phyloP scores from a whole-genome alignment of 352 stramenopile genomes.

The Vaucheria bursata region DNA sequence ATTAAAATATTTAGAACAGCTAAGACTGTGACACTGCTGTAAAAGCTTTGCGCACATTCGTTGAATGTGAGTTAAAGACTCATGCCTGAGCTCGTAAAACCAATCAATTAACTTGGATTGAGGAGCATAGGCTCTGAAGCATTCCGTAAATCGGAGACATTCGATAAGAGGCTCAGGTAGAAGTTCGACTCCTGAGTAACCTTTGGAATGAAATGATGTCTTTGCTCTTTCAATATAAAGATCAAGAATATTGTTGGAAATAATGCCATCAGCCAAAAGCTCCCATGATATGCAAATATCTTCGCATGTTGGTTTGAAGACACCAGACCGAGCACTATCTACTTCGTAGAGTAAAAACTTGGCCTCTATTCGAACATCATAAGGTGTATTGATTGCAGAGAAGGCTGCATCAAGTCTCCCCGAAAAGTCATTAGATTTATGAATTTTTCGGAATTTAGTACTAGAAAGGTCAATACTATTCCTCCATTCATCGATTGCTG shows the following conservation, averaged over 20 bases:
- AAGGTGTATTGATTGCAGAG: not conserved
- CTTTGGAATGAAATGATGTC: not conserved
- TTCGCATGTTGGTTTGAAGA: not conserved
- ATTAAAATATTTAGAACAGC: not conserved
- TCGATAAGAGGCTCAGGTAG: not conserved
- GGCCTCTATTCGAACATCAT: not conserved
- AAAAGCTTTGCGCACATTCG: not conserved
- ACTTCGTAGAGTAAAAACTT: not conserved
- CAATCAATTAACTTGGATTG: not conserved
- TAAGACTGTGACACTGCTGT: not conserved
- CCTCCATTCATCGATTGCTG: not conserved
- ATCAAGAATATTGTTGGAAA: not conserved
- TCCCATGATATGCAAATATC: not conserved
- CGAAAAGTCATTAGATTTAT: not conserved
- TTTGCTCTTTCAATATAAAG: no score
- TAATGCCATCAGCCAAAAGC: not conserved
- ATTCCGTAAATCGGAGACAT: not conserved
- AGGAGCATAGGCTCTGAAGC: not conserved
- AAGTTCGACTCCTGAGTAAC: not conserved
- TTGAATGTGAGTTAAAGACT: not conserved
- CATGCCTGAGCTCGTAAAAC: not conserved
- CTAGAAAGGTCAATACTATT: not conserved
- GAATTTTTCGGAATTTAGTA: not conserved
- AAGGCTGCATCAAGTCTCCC: not conserved
- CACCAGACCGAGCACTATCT: not conserved